Percentiles rank a stretch among this genome's conserved stretches.
Conservation (phyloP, 108 stramenopile genomes). For the Aurantiochytrium sp. region DNA sequence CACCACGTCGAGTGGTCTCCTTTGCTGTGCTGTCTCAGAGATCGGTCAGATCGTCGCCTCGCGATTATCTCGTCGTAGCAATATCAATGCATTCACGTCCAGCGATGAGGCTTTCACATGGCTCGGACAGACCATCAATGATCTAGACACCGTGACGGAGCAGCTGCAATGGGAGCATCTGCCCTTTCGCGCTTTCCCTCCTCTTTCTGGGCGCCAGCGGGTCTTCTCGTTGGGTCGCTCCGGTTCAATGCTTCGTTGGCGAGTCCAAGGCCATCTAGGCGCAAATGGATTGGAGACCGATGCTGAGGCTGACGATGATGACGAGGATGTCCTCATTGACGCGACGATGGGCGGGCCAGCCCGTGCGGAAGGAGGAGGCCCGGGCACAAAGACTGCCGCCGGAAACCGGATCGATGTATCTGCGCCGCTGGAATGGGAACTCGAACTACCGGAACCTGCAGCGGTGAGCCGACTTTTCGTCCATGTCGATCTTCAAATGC, state of each 20-base stretch:
- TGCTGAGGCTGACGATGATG: not conserved
- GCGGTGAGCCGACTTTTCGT: not conserved
- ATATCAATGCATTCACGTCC: not conserved
- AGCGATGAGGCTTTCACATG: not conserved
- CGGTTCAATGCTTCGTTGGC: not conserved
- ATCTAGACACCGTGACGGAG: not conserved
- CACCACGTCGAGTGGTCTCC: not conserved
- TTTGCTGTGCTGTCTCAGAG: not conserved
- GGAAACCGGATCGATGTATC: too few species aligned
- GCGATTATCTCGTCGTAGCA: not conserved
- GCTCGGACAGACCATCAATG: not conserved
- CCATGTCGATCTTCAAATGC: not conserved
- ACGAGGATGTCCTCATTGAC: not conserved
- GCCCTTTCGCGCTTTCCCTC: not conserved
- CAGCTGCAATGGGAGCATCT: slow-evolving; percentile 4
- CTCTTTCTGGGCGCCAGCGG: not conserved
- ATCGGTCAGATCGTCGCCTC: not conserved
- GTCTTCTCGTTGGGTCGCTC: not conserved
- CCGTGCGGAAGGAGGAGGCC: too few species aligned
- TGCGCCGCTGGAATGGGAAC: not conserved
- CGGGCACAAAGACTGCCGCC: too few species aligned
- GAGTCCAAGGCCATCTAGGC: not conserved
- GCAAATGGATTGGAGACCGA: not conserved
- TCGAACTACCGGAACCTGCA: not conserved
- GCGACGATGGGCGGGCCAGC: too few species aligned